A percentile compares a stretch with the other conserved stretches of the same genome.
These are phyloP conservation scores for Aegilops speltoides DNA, from an alignment of 176 grass and related monocot species.

Conservation along the genomic window DNA sequence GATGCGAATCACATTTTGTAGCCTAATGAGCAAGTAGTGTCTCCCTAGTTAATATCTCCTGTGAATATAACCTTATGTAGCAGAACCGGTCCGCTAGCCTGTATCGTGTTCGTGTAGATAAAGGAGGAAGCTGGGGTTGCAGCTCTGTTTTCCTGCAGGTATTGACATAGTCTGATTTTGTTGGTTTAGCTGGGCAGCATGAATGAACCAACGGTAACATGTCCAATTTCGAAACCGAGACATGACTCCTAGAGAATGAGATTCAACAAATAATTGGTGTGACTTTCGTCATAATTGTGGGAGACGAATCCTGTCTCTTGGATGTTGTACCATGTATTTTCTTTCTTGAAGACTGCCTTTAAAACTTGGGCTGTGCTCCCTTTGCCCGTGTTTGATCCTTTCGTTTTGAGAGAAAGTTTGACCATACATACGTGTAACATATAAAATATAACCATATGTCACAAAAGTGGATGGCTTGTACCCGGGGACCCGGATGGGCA, in stretches of 20 bases:
- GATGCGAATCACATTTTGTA: not conserved
- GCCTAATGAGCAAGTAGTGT: not conserved
- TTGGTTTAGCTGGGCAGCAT: not conserved
- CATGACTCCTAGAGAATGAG: not conserved
- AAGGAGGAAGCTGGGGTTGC: not conserved
- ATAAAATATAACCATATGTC: too few relatives aligned
- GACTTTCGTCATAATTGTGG: not conserved
- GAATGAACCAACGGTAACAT: not conserved
- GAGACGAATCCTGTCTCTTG: too few relatives aligned
- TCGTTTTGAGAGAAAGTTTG: too few relatives aligned
- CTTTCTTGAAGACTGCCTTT: too few relatives aligned
- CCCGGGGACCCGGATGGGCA: too few relatives aligned
- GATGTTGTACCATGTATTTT: too few relatives aligned
- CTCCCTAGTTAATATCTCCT: not conserved
- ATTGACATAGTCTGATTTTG: not conserved
- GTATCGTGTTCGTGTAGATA: slow-evolving; percentile 22
- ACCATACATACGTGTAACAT: too few relatives aligned
- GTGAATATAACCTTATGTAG: slow-evolving; percentile 36
- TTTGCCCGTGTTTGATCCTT: too few relatives aligned
- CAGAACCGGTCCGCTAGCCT: not conserved
- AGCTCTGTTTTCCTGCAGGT: not conserved
- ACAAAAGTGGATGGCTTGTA: too few relatives aligned
- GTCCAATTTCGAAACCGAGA: not conserved
- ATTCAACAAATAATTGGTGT: not conserved
- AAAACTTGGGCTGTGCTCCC: too few relatives aligned